Evolutionary conservation across 495 filamentous ascomycete species (phyloP).

Genomic region (Choiromyces venosus): DNA sequence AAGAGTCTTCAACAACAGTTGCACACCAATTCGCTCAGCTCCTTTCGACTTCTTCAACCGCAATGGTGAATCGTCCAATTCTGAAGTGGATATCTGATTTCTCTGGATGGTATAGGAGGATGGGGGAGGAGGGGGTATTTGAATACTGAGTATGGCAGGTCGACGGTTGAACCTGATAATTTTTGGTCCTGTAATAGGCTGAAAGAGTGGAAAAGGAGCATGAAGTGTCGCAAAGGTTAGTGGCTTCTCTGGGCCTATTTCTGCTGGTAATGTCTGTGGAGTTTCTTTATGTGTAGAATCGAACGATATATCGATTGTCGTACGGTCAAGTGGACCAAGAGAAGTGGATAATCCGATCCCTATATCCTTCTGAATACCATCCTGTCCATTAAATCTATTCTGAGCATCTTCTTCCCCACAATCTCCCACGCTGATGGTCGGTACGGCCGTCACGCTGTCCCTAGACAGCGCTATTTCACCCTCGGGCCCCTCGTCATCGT

Average conservation of each 20-base stretch:
- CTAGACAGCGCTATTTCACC: background rate
- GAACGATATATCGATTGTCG: slow-evolving; percentile 12
- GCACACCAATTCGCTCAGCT: slow-evolving; percentile 26
- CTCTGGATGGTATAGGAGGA: slow-evolving; percentile 5
- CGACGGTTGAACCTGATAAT: slow-evolving; percentile 22
- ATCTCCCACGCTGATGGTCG: slow-evolving; percentile 23
- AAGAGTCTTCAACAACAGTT: slow-evolving; percentile 30
- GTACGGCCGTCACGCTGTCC: slow-evolving; percentile 5
- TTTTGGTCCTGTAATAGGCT: slow-evolving; percentile 20
- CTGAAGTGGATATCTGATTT: slow-evolving; percentile 4
- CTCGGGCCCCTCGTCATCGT: slow-evolving; percentile 8
- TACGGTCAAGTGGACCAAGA: slow-evolving; percentile 22
- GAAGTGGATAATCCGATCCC: slow-evolving; percentile 15
- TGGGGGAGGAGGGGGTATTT: slow-evolving; percentile 16
- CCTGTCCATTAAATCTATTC: slow-evolving; percentile 10
- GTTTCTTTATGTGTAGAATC: slow-evolving; percentile 11
- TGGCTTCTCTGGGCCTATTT: slow-evolving; percentile 15
- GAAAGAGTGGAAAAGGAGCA: slow-evolving; percentile 25
- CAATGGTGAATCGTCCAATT: slow-evolving; percentile 23
- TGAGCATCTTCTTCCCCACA: slow-evolving; percentile 14
- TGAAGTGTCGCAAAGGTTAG: slow-evolving; percentile 23
- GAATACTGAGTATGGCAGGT: slow-evolving; percentile 26
- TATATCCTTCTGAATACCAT: slow-evolving; percentile 6
- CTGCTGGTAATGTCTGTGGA: slow-evolving; percentile 14
- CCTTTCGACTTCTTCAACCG: slow-evolving; percentile 11